Evolutionary conservation across 371 early-diverging fungal species (phyloP).

Genomic region (Lichtheimia hyalospora): DNA sequence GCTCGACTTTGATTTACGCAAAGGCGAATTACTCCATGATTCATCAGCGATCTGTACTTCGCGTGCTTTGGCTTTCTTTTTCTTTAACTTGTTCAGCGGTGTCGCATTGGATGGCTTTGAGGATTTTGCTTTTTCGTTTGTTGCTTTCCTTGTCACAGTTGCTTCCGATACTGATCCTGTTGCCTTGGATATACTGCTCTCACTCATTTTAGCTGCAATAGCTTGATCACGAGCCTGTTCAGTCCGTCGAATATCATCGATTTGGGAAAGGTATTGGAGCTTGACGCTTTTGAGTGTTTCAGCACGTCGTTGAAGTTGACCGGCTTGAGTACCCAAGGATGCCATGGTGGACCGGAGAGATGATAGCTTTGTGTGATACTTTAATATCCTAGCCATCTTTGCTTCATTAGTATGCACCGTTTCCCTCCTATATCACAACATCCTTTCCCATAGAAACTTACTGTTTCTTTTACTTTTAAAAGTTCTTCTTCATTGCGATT

Average conservation of each 20-base stretch:
- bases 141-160: background rate
- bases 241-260: conserved; percentile 32
- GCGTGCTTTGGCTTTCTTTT: background rate
- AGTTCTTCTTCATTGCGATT: background rate
- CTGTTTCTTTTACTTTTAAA: conserved; percentile 5
- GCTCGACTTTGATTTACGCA: too few species aligned
- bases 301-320: conserved; percentile 30
- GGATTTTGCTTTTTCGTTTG: background rate
- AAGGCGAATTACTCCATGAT: background rate
- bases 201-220: conserved; percentile 29
- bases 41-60: background rate
- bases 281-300: conserved; percentile 30
- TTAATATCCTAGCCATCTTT: conserved; percentile 37
- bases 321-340: conserved; percentile 31
- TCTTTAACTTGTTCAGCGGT: background rate
- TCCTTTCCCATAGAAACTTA: background rate
- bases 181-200: conserved; percentile 6
- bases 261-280: conserved; percentile 28
- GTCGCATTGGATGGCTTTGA: background rate
- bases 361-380: conserved; percentile 36
- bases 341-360: conserved; percentile 40
- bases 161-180: background rate
- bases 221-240: conserved; percentile 38
- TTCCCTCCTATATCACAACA: too few species aligned
- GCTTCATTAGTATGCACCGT: background rate